phyloP scores from a whole-genome alignment of 495 filamentous ascomycete species.

The Talaromyces thailandensis region DNA sequence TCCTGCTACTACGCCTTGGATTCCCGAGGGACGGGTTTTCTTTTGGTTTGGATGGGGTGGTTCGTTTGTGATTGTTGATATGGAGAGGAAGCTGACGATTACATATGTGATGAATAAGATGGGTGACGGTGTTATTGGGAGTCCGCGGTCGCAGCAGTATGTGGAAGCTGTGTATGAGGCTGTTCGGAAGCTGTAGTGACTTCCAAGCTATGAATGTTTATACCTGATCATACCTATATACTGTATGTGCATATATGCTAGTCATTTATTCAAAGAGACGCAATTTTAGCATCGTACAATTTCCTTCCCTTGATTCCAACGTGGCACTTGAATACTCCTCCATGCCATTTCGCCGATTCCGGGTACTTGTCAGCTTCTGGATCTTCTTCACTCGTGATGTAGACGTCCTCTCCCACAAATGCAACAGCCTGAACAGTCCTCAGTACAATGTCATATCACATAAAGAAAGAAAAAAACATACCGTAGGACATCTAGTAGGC shows the following conservation, averaged over 20 bases:
- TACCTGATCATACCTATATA: background rate
- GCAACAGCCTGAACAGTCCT: conserved; percentile 18
- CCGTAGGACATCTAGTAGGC: conserved; percentile 41
- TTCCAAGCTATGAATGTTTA: background rate
- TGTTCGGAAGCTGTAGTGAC: background rate
- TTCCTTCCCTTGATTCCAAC: conserved; percentile 41
- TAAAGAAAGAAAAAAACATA: background rate
- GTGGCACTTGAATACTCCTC: conserved; percentile 48
- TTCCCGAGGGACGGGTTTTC: conserved; percentile 12
- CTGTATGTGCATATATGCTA: background rate
- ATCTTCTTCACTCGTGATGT: conserved; percentile 50
- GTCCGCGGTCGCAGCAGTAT: conserved; percentile 20
- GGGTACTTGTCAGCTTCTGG: conserved; percentile 30
- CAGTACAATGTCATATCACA: background rate
- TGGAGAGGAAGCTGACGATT: conserved; percentile 17
- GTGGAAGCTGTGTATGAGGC: conserved; percentile 26
- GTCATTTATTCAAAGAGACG: background rate
- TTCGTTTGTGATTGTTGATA: conserved; percentile 21
- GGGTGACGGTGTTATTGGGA: conserved; percentile 18
- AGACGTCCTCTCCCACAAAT: conserved; percentile 54
- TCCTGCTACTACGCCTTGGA: conserved; percentile 2
- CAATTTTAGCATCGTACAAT: conserved; percentile 4
- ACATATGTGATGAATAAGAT: conserved; percentile 26
- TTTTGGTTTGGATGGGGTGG: conserved; percentile 24
- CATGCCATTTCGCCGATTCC: conserved; percentile 42